These are phyloP conservation scores for Pleurozium schreberi DNA, from an alignment of 225 moss, liverwort and hornwort species.

Conservation along the genomic window DNA sequence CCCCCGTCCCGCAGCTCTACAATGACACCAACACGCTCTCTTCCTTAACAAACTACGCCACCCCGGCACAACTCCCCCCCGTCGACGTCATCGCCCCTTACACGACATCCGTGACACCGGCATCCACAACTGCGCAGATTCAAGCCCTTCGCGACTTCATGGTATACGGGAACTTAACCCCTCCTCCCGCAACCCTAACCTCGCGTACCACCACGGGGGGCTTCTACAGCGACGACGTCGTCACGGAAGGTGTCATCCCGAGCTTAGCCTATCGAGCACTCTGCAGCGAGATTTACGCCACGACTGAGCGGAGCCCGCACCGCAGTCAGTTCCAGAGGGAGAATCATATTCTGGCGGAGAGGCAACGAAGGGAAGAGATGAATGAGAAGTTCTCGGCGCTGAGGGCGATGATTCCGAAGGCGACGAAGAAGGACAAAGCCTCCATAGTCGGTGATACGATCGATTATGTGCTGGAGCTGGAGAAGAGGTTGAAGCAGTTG, in stretches of 20 bases:
- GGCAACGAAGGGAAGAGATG: constrained; percentile 95
- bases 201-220: constrained; percentile 12
- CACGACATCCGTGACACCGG: constrained; percentile 7
- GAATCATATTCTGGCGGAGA: constrained; percentile 92
- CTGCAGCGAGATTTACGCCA: constrained; percentile 61
- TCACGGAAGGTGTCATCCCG: constrained; percentile 7
- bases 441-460: constrained; percentile 96
- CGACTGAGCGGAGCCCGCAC: constrained; percentile 74
- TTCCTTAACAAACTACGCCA: background rate
- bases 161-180: constrained; percentile 50
- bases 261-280: constrained; percentile 67
- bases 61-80: background rate
- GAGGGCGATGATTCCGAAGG: constrained; percentile 93
- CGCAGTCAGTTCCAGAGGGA: constrained; percentile 94
- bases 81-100: constrained; percentile 13
- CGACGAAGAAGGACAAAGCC: constrained; percentile 98
- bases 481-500: constrained; percentile 88
- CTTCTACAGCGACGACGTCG: constrained; percentile 39
- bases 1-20: constrained; percentile 1
- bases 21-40: constrained; percentile 15
- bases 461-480: constrained; percentile 84
- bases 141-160: constrained; percentile 95
- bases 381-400: constrained; percentile 91
- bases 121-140: constrained; percentile 33
- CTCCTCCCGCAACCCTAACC: background rate